Evolutionary conservation across 2,329 filamentous ascomycete genomes (phyloP).

Genomic region (Arachnopeziza araneosa): DNA sequence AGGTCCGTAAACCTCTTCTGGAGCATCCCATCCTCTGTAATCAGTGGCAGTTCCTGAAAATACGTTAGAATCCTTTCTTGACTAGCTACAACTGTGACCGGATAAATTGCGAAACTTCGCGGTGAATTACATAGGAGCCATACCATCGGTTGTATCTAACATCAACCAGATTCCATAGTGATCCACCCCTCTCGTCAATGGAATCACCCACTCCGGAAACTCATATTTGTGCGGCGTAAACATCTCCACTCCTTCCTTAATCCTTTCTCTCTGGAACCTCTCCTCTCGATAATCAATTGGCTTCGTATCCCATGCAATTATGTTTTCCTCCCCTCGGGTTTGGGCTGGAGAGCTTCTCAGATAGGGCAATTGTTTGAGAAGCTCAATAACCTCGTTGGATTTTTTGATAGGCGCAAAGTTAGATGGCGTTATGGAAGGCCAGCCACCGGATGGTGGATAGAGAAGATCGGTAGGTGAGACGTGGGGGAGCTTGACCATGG

Average conservation of each 20-base stretch:
- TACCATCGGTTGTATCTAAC: conserved; percentile 2
- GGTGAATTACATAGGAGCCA: not conserved
- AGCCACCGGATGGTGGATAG: not conserved
- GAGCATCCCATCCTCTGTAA: not conserved
- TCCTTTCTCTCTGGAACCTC: conserved; percentile 1
- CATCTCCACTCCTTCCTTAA: not conserved
- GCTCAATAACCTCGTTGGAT: not conserved
- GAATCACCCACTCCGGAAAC: conserved; percentile 1
- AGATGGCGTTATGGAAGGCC: conserved; percentile 1
- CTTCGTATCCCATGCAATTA: conserved; percentile 2
- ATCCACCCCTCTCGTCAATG: conserved; percentile 1
- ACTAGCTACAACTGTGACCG: not conserved
- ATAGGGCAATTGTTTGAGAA: conserved; percentile 2
- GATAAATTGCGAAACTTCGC: not conserved
- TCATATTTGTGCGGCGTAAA: not conserved
- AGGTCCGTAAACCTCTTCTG: conserved; percentile 1
- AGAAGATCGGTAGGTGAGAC: not conserved
- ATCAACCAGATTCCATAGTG: conserved; percentile 1
- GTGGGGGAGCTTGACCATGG: conserved; percentile 1
- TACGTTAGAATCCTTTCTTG: not conserved
- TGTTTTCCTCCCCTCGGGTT: not conserved
- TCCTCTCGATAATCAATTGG: conserved; percentile 1
- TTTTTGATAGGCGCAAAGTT: not conserved
- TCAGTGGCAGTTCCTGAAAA: conserved; percentile 1
- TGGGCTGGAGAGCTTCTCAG: not conserved